A percentile compares a stretch with the other conserved stretches of the same genome.
Conservation (phyloP, 306 rosid species). For the Fragaria vesca region DNA sequence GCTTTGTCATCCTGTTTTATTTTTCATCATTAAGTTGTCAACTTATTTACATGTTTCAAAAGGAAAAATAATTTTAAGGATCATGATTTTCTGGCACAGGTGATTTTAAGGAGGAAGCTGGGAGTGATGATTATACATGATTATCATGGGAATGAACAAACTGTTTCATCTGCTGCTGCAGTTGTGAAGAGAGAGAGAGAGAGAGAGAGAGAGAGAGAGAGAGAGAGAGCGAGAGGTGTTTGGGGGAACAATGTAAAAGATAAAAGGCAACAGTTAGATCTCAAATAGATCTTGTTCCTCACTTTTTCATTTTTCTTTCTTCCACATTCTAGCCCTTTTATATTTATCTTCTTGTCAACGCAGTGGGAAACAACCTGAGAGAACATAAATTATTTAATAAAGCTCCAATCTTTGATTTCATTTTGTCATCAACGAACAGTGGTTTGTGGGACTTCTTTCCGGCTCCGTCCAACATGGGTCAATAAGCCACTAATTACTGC, state of each 20-base stretch:
- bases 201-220: too few species aligned
- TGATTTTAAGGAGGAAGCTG: constrained; percentile 43
- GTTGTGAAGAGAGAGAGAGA: constrained; percentile 6
- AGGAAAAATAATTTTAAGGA: background rate
- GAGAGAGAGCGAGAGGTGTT: background rate
- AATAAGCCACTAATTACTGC: background rate
- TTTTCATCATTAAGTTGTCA: background rate
- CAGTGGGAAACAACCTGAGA: constrained; percentile 51
- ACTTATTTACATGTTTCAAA: background rate
- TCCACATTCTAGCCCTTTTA: constrained; percentile 13
- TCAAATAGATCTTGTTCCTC: constrained; percentile 26
- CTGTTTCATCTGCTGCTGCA: constrained; percentile 27
- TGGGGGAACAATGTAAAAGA: constrained; percentile 35
- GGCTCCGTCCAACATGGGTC: background rate
- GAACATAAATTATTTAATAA: constrained; percentile 31
- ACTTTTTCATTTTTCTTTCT: constrained; percentile 4
- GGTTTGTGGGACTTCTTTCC: background rate
- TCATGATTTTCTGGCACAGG: constrained; percentile 31
- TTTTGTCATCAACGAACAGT: constrained; percentile 13
- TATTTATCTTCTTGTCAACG: constrained; percentile 48
- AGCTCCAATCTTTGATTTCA: constrained; percentile 30
- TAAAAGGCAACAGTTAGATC: constrained; percentile 27
- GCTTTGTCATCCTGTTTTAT: background rate
- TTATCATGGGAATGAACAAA: background rate
- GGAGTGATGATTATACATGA: constrained; percentile 31